Evolutionary conservation across 176 grass and related monocot species (phyloP).

Genomic region (Oryza rufipogon): DNA sequence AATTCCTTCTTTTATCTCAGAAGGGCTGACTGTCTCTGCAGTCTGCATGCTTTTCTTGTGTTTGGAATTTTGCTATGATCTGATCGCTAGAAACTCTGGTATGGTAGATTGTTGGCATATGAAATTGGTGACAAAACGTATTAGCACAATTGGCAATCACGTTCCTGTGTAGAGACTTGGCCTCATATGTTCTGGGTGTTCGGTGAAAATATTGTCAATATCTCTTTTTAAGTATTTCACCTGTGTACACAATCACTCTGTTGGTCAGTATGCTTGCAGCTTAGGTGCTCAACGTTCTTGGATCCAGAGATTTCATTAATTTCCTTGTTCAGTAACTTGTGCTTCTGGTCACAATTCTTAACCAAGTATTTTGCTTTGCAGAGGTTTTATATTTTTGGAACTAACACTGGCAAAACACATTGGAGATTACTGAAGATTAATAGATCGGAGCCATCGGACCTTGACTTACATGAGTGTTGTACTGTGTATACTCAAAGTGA

Average conservation of each 20-base stretch:
- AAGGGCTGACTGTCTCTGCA: not conserved
- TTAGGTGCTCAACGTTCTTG: not conserved
- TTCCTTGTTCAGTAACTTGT: constrained; percentile 5
- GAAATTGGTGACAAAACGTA: not conserved
- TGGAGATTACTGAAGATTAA: constrained; percentile 86
- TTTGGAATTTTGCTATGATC: not conserved
- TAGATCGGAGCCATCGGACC: constrained; percentile 64
- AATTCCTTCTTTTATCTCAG: not conserved
- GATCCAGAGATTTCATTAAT: not conserved
- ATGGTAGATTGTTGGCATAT: not conserved
- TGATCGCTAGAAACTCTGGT: constrained; percentile 14
- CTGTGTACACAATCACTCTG: not conserved
- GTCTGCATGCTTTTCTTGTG: not conserved
- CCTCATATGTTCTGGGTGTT: not conserved
- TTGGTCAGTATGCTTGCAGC: not conserved
- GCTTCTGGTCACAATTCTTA: constrained; percentile 18
- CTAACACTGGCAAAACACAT: constrained; percentile 55
- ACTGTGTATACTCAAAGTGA: constrained; percentile 64
- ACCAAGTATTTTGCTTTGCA: constrained; percentile 43
- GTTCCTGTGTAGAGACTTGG: too few relatives aligned
- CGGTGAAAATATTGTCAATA: not conserved
- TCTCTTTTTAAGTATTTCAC: not conserved
- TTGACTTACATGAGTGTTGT: constrained; percentile 74
- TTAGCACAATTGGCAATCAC: too few relatives aligned
- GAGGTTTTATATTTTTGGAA: constrained; percentile 85